Conservation (phyloP, 129 eudicot genomes). For the Tanacetum coccineum region DNA sequence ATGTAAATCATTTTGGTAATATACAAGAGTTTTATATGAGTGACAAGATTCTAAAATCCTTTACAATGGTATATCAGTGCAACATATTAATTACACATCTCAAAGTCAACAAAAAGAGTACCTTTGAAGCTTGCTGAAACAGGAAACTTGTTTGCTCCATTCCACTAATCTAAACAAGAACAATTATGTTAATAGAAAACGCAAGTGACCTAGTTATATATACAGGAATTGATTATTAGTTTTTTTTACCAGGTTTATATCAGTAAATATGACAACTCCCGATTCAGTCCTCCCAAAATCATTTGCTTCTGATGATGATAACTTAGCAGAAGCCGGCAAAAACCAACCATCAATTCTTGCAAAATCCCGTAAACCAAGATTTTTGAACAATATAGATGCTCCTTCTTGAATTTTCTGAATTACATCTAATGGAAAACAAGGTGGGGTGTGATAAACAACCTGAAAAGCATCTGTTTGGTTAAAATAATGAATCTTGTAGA, state of each 20-base stretch:
- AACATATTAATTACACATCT: conserved; percentile 1
- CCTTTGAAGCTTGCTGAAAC: conserved; percentile 98
- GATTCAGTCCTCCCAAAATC: conserved; percentile 60
- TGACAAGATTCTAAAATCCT: neutral
- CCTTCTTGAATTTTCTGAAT: conserved; percentile 67
- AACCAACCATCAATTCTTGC: conserved; percentile 98
- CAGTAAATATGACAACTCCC: conserved; percentile 73
- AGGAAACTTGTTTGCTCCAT: conserved; percentile 98
- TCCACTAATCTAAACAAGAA: conserved; percentile 66
- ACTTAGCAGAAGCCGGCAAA: conserved; percentile 54
- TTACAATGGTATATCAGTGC: neutral
- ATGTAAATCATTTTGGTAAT: neutral
- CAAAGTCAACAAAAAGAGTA: conserved; percentile 19
- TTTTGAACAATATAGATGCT: conserved; percentile 69
- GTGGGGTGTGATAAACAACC: conserved; percentile 97
- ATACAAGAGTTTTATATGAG: neutral
- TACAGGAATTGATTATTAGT: neutral
- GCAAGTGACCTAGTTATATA: conserved; percentile 6
- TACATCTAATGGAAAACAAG: conserved; percentile 76
- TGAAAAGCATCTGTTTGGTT: conserved; percentile 19
- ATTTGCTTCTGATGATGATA: conserved; percentile 36
- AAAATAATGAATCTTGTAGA: neutral
- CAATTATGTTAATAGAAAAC: neutral
- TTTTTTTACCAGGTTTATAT: conserved; percentile 77
- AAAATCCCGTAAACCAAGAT: conserved; percentile 81